Conservation (phyloP, 2,329 filamentous ascomycete genomes). For the Pseudogymnoascus sp. region DNA sequence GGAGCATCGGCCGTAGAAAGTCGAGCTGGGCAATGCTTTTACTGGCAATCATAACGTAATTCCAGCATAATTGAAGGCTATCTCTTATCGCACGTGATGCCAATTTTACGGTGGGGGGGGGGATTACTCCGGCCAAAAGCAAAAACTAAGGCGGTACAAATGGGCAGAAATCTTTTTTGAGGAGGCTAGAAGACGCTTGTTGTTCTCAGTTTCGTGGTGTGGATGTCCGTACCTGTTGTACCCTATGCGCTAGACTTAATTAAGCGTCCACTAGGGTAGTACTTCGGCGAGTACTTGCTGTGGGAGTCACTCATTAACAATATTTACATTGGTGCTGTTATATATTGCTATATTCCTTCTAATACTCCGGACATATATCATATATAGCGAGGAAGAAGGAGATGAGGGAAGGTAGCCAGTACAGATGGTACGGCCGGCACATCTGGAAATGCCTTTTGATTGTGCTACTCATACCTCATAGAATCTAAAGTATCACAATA, state of each 20-base stretch:
- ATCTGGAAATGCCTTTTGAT: background rate
- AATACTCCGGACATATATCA: background rate
- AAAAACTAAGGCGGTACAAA: background rate
- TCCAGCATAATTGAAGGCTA: background rate
- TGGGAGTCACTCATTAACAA: background rate
- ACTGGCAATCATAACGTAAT: slow-evolving; percentile 5
- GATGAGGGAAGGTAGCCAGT: background rate
- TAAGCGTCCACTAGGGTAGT: background rate
- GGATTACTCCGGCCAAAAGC: background rate
- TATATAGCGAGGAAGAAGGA: background rate
- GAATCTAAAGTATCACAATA: background rate
- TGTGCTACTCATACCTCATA: background rate
- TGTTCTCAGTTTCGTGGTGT: background rate
- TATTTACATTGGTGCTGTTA: too few relatives aligned
- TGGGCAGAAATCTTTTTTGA: slow-evolving; percentile 6
- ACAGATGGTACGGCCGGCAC: background rate
- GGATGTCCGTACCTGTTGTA: slow-evolving; percentile 4
- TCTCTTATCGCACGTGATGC: background rate
- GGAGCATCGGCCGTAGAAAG: background rate
- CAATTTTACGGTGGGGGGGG: background rate
- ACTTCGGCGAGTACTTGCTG: background rate
- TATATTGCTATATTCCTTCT: background rate
- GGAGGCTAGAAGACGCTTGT: background rate
- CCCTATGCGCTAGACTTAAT: background rate
- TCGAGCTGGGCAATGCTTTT: background rate